A percentile compares a stretch with the other conserved stretches of the same genome.
Conservation (phyloP, 176 grass and related monocot genomes). For the Microstegium vimineum region DNA sequence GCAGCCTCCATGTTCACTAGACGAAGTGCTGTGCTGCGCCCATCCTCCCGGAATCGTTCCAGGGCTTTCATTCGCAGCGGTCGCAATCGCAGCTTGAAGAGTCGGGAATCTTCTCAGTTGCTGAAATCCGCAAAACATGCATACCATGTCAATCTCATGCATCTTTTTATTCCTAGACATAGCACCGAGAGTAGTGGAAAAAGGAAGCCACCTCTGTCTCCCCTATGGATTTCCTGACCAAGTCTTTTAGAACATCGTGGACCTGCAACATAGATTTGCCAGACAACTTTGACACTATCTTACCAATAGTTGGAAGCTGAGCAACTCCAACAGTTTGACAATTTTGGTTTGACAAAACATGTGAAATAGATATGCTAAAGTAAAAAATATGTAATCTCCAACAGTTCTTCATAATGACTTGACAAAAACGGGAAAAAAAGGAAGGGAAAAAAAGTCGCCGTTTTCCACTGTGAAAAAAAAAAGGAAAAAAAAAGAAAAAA, state of each 20-base stretch:
- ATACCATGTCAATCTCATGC: neutral
- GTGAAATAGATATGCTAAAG: no score
- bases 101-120: slow-evolving; percentile 63
- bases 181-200: neutral
- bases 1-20: slow-evolving; percentile 74
- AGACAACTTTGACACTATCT: neutral
- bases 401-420: no score
- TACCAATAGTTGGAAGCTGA: neutral
- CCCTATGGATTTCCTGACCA: slow-evolving; percentile 67
- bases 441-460: no score
- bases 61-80: slow-evolving; percentile 48
- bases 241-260: slow-evolving; percentile 56
- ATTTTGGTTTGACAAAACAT: no score
- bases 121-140: slow-evolving; percentile 24
- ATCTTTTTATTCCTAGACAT: neutral
- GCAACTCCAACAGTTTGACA: no score
- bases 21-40: slow-evolving; percentile 51
- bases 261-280: slow-evolving; percentile 43
- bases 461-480: no score
- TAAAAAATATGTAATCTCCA: no score
- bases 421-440: no score
- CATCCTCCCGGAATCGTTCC: slow-evolving; percentile 60
- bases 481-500: no score
- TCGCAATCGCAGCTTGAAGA: slow-evolving; percentile 58
- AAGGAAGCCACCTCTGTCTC: slow-evolving; percentile 49